These are phyloP conservation scores for Suillus alpinus DNA, from an alignment of 768 basidiomycete species.

Conservation along the genomic window DNA sequence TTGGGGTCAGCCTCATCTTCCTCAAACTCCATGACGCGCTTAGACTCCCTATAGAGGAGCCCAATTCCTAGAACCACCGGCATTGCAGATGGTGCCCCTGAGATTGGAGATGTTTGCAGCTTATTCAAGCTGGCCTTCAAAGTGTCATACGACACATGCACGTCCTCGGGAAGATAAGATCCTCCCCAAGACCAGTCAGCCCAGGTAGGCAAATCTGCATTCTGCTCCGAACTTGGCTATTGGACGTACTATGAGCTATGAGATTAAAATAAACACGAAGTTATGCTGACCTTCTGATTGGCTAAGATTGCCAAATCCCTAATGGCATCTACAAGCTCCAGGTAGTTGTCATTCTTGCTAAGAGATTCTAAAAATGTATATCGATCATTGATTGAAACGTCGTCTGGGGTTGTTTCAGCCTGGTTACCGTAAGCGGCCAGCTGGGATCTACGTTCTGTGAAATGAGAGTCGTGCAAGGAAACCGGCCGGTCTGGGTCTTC, in stretches of 20 bases:
- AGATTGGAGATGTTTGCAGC: neutral
- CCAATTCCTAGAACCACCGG: neutral
- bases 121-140: neutral
- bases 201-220: neutral
- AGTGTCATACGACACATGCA: neutral
- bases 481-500: neutral
- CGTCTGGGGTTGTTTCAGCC: neutral
- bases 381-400: neutral
- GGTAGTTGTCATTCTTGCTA: neutral
- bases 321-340: neutral
- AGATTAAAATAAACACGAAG: neutral
- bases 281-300: neutral
- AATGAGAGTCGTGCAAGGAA: neutral
- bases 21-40: neutral
- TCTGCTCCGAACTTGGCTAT: neutral
- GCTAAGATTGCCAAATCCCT: neutral
- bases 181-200: neutral
- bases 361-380: neutral
- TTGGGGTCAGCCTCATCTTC: neutral
- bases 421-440: neutral
- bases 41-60: neutral
- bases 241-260: neutral
- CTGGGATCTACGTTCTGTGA: neutral
- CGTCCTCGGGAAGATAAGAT: neutral
- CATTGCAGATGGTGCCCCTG: neutral